These are phyloP conservation scores for Lipomyces kockii DNA, from an alignment of 805 yeast genomes.

Conservation along the genomic window DNA sequence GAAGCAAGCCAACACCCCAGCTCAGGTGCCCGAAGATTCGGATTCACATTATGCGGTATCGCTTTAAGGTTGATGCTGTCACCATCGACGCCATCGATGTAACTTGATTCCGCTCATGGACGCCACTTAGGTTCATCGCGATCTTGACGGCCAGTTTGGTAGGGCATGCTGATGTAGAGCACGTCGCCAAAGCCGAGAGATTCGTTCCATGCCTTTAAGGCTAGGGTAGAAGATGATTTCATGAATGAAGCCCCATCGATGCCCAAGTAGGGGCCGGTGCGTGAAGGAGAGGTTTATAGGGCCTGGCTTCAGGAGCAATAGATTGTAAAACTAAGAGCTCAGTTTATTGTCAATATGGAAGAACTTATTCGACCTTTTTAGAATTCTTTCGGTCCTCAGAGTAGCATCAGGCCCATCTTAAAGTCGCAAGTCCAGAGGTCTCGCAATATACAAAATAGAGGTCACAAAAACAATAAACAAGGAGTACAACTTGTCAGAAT, in stretches of 20 bases:
- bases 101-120: conserved; percentile 22
- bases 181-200: conserved; percentile 28
- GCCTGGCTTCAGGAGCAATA: neutral
- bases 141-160: conserved; percentile 32
- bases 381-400: too few species aligned
- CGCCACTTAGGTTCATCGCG: conserved; percentile 26
- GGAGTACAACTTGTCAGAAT: too few species aligned
- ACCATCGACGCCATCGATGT: conserved; percentile 22
- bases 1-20: conserved; percentile 28
- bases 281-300: neutral
- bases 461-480: too few species aligned
- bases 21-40: conserved; percentile 13
- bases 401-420: too few species aligned
- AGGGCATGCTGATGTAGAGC: conserved; percentile 25
- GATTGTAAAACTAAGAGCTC: too few species aligned
- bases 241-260: neutral
- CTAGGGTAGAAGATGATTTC: neutral
- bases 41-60: conserved; percentile 13
- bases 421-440: too few species aligned
- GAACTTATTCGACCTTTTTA: too few species aligned
- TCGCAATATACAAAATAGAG: too few species aligned
- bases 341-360: too few species aligned
- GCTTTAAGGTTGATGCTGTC: conserved; percentile 19
- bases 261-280: neutral
- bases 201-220: conserved; percentile 9